These are phyloP conservation scores for Zymoseptoria crescenta DNA, from an alignment of 2,329 filamentous ascomycete genomes.

Conservation along the genomic window DNA sequence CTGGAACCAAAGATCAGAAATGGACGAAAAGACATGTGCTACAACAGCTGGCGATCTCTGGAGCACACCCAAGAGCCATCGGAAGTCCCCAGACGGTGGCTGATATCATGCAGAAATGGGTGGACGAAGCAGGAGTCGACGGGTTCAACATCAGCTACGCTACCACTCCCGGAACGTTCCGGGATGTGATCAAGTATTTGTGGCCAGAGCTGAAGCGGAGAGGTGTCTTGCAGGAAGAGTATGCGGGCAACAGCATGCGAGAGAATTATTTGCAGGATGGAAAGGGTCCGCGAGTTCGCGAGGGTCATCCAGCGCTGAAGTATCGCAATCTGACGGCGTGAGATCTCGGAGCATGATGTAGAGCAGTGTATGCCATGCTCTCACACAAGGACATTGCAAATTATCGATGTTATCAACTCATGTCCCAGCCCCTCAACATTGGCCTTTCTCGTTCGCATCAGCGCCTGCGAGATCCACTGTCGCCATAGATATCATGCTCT, in stretches of 20 bases:
- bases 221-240: constrained; percentile 28
- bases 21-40: constrained; percentile 42
- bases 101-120: constrained; percentile 41
- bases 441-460: too few species aligned
- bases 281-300: constrained; percentile 17
- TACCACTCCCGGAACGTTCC: constrained; percentile 36
- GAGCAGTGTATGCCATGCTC: too few species aligned
- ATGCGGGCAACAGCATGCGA: constrained; percentile 21
- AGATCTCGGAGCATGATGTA: not conserved
- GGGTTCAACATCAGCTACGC: constrained; percentile 40
- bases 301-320: constrained; percentile 21
- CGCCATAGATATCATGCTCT: too few species aligned
- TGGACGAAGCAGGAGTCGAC: constrained; percentile 37
- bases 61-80: constrained; percentile 31
- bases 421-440: too few species aligned
- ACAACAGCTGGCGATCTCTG: constrained; percentile 37
- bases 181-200: constrained; percentile 31
- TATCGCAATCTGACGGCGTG: constrained; percentile 6
- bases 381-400: too few species aligned
- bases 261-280: constrained; percentile 25
- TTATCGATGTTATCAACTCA: too few species aligned
- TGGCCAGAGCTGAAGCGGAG: constrained; percentile 31
- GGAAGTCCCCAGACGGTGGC: constrained; percentile 38
- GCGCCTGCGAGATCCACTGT: too few species aligned
- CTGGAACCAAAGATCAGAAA: constrained; percentile 33